Base-by-base conservation (phyloP, 495 filamentous ascomycete genomes). In the Aspergillus wentii region DNA sequence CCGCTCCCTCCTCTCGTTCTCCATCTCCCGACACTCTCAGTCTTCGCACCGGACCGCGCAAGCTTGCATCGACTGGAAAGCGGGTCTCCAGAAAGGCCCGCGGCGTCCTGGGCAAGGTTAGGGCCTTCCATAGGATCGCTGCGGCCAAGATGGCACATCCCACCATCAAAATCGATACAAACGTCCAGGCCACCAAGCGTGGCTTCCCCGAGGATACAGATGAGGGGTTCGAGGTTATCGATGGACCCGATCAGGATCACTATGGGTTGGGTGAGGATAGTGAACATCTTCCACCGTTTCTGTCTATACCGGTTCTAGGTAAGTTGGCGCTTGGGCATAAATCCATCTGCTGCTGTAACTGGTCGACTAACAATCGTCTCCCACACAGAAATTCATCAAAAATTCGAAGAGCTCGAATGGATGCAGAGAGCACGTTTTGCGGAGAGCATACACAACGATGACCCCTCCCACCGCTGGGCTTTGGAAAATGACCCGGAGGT, bases 401-500 rank as follows among this genome's bases (percentile, higher is more conserved):
- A 68, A 42, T 72, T 72, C 32, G 63, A 72, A 43, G 66, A 67
- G 21, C 59, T 72, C 9, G 66, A 71, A 55, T 71, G 65, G 66
- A 59, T 65, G 32, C 66, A 72, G 38, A 46, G 62, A 27, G 43
- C 48, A 10, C 63, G 68, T 16, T 30, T 71, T 19, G 40, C 54
- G 17, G 64, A 67, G 35, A 64, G 58, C 4, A 27, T 41, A 37
- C 35, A 51, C 37, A 57, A 62, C 26, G 62, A 62, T 34, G 68
- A 63, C 45, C 62, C 54, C 19, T 53, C 52, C 35, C 66, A 68
- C 43, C 68, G 52, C 18, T 72, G 54, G 55, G 64, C 82, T 40
- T 66, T 80, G 48, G 59, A 83, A 52, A 44, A 44, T 52, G 56
- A 68, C 42, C 56, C 75, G 35, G 43, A 69, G 43, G 57, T 82